Evolutionary conservation across 257 asterid genomes (phyloP).

Genomic region (Salvia miltiorrhiza): DNA sequence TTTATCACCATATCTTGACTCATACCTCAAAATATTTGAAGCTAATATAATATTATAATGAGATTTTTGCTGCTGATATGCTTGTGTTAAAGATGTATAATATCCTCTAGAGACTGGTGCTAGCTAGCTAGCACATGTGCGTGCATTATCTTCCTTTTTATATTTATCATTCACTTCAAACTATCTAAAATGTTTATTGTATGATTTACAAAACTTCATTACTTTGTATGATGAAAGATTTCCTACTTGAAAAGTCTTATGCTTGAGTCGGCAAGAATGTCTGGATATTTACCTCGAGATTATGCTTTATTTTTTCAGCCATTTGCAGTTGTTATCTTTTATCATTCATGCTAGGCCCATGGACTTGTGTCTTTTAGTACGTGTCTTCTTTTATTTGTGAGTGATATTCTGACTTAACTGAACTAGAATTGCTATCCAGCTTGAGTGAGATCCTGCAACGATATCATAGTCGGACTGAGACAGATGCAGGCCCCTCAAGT

Average conservation of each 20-base stretch:
- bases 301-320: too few species aligned
- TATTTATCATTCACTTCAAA: not conserved
- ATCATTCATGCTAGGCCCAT: not conserved
- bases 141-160: not conserved
- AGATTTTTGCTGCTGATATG: not conserved
- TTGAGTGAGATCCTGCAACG: constrained; percentile 26
- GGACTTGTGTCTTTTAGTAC: not conserved
- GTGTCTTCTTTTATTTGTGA: not conserved
- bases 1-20: not conserved
- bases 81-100: not conserved
- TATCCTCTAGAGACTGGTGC: not conserved
- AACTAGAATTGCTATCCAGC: constrained; percentile 18
- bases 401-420: not conserved
- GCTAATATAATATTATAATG: not conserved
- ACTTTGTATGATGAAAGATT: not conserved
- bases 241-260: not conserved
- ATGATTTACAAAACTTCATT: not conserved
- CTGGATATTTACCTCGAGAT: too few species aligned
- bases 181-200: not conserved
- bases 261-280: too few species aligned
- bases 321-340: too few species aligned
- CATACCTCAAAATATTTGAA: not conserved
- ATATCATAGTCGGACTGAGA: constrained; percentile 9
- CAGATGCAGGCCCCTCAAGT: constrained; percentile 11
- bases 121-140: not conserved